Base-by-base conservation (phyloP, 2,329 filamentous ascomycete genomes). In the Hypomyces rosellus region DNA sequence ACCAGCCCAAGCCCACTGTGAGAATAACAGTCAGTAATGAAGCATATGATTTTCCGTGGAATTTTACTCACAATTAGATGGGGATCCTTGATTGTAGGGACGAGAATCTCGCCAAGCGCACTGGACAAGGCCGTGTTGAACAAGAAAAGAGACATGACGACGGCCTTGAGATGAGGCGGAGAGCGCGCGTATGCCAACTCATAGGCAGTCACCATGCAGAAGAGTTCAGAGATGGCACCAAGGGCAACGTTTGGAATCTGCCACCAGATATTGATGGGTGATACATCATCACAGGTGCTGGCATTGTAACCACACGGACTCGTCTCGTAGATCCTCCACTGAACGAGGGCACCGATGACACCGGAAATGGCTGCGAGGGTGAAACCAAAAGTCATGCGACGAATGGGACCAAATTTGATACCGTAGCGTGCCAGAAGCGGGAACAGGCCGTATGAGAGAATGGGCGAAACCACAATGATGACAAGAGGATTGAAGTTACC, bases 1-100 rank as follows among this genome's bases (percentile, higher is more conserved):
- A 12, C 58, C 59, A 8, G 54, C 59, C 58, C 59, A 61, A n/a
- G 56, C 59, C 59, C 59, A 61, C 56, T 58, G 18, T 9, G 36
- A 16, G 36, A n/a, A 38, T n/a, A 38, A 38, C 6, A 38, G 8
- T n/a, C 5, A 16, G 36, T 38, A 2, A 38, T 5, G 2, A 5
- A 11, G 3, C 5, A n/a, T n/a, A 38, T 4, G 2, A 13, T n/a
- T 9, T 16, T n/a, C 2, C 14, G 9, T n/a, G 9, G 13, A n/a
- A 38, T 4, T 34, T 13, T n/a, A 53, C 51, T 50, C 43, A 53
- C 51, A 51, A 53, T 51, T 38, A 53, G 20, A 22, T 51, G 48
- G 30, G 51, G 51, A 15, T 53, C 51, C 5, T 36, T 16, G 22
- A 51, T 48, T 7, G 48, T 44, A 4, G 48, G 48, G 5, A 53